Conservation (phyloP, 306 rosid genomes). For the Quercus robur region DNA sequence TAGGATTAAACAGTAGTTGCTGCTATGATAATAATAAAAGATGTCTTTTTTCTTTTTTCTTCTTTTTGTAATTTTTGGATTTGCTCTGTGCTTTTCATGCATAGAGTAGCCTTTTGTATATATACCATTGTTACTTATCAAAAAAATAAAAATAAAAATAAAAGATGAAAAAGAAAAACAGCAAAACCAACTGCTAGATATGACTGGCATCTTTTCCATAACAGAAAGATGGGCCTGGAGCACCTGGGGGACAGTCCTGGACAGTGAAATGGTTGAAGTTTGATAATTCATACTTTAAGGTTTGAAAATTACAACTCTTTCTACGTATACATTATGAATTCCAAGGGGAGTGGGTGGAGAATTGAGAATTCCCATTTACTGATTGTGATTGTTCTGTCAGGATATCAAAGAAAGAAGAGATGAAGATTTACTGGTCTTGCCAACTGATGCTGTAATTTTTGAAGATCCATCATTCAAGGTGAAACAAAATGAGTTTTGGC, state of each 20-base stretch:
- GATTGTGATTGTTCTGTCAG: slow-evolving; percentile 41
- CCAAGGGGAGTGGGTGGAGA: background rate
- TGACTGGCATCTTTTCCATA: slow-evolving; percentile 23
- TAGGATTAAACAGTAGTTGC: background rate
- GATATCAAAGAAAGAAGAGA: slow-evolving; percentile 88
- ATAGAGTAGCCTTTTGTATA: too few relatives aligned
- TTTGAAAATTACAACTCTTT: slow-evolving; percentile 21
- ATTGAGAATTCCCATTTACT: slow-evolving; percentile 25
- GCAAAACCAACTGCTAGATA: slow-evolving; percentile 4
- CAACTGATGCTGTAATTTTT: slow-evolving; percentile 91
- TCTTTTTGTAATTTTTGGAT: too few relatives aligned
- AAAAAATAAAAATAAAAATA: background rate
- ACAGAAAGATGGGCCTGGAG: slow-evolving; percentile 98
- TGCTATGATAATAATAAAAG: background rate
- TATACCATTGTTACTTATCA: too few relatives aligned
- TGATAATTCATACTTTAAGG: slow-evolving; percentile 96
- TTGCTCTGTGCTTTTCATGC: too few relatives aligned
- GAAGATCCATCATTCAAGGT: slow-evolving; percentile 95
- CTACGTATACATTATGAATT: slow-evolving; percentile 4
- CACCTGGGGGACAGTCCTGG: slow-evolving; percentile 99
- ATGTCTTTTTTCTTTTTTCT: too few relatives aligned
- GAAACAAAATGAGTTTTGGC: slow-evolving; percentile 16
- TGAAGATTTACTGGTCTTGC: slow-evolving; percentile 84
- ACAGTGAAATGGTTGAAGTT: slow-evolving; percentile 93
- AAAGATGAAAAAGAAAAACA: background rate